A percentile compares a stretch with the other conserved stretches of the same genome.
Conservation (phyloP, 1,139 yeast species). For the Saccharomyces pastorianus region DNA sequence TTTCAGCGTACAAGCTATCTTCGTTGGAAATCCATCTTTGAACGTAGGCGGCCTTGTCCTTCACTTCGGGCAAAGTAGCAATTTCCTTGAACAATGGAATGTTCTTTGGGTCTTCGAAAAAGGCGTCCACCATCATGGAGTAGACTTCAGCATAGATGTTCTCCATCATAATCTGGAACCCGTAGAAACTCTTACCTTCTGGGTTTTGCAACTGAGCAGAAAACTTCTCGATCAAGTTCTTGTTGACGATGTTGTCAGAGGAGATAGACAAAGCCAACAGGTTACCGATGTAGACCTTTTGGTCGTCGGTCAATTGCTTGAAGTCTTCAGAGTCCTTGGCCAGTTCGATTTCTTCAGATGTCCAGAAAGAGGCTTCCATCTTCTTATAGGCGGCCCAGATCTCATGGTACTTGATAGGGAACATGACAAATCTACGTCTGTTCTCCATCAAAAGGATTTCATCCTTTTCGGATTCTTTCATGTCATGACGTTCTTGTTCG, state of each 20-base stretch:
- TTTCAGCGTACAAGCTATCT: conserved; percentile 84
- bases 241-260: conserved; percentile 95
- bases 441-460: conserved; percentile 88
- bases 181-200: conserved; percentile 97
- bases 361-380: conserved; percentile 99
- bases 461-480: conserved; percentile 70
- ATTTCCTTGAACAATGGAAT: conserved; percentile 81
- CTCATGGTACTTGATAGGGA: conserved; percentile 96
- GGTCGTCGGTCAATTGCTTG: conserved; percentile 81
- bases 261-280: conserved; percentile 96
- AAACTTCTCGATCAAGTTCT: conserved; percentile 92
- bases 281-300: conserved; percentile 81
- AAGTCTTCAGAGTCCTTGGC: conserved; percentile 87
- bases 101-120: conserved; percentile 91
- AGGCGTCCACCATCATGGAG: conserved; percentile 86
- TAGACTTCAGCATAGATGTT: conserved; percentile 97
- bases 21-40: conserved; percentile 88
- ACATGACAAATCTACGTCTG: conserved; percentile 81
- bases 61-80: conserved; percentile 86
- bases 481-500: conserved; percentile 49
- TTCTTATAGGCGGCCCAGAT: conserved; percentile 98
- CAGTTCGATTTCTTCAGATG: conserved; percentile 96
- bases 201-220: conserved; percentile 95
- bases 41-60: conserved; percentile 97
- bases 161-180: conserved; percentile 99